phyloP scores from a whole-genome alignment of 352 stramenopile genomes.

The Phytopythium chamaehyphon region DNA sequence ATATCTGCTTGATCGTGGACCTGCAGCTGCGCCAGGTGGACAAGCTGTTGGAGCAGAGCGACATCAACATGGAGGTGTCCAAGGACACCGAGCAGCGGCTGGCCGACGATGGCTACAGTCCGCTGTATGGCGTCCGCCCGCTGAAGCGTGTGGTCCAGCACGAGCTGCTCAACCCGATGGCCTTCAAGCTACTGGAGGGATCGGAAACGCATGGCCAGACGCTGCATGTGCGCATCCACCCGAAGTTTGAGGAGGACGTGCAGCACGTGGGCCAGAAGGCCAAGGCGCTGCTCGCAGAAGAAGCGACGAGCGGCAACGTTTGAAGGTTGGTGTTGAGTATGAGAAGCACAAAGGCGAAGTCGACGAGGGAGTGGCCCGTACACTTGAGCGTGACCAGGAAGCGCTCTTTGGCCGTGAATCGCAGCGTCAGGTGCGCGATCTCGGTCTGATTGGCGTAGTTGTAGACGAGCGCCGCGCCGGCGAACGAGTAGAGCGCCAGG shows the following conservation, averaged over 20 bases:
- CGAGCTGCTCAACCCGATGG: slow-evolving; percentile 94
- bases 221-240: slow-evolving; percentile 66
- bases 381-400: no score
- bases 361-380: no score
- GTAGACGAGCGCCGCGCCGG: no score
- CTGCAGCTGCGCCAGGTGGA: slow-evolving; percentile 92
- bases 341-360: no score
- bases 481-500: no score
- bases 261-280: slow-evolving; percentile 28
- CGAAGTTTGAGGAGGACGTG: slow-evolving; percentile 47
- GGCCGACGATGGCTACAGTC: slow-evolving; percentile 92
- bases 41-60: slow-evolving; percentile 86
- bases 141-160: slow-evolving; percentile 96
- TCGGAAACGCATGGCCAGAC: slow-evolving; percentile 75
- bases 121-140: slow-evolving; percentile 94
- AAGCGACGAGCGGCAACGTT: no score
- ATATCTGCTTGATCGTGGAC: slow-evolving; percentile 93
- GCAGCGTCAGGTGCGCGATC: no score
- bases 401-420: no score
- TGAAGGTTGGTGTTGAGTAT: no score
- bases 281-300: slow-evolving; percentile 32
- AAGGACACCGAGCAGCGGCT: slow-evolving; percentile 91
- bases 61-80: slow-evolving; percentile 89
- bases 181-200: slow-evolving; percentile 87
- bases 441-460: no score